Evolutionary conservation across 257 asterid species (phyloP).

Genomic region (Paraleonurus japonicus): DNA sequence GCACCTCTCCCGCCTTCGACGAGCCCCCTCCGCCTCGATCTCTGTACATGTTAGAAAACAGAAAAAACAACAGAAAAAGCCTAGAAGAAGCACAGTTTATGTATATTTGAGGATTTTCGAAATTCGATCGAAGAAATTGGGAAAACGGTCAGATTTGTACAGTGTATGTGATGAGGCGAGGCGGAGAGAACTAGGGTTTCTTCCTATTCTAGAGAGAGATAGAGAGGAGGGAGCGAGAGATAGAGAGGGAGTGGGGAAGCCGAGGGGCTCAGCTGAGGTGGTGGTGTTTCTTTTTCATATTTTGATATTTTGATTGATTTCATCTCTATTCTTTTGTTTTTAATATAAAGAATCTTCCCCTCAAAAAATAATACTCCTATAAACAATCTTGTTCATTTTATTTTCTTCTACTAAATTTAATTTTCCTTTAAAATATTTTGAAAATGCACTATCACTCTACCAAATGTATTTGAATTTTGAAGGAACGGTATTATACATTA

Average conservation of each 20-base stretch:
- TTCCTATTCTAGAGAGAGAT: constrained; percentile 11
- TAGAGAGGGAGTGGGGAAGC: constrained; percentile 21
- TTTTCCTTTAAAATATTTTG: too few relatives aligned
- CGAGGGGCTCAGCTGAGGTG: constrained; percentile 29
- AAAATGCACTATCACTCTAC: too few relatives aligned
- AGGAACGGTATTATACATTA: too few relatives aligned
- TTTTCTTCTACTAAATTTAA: neutral
- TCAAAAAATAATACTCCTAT: too few relatives aligned
- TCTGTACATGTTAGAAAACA: constrained; percentile 41
- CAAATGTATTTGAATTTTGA: too few relatives aligned
- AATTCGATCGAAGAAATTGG: constrained; percentile 14
- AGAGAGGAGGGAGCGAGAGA: constrained; percentile 14
- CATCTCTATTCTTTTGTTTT: neutral
- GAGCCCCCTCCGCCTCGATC: constrained; percentile 56
- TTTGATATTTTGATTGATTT: constrained; percentile 16
- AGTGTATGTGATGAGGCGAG: constrained; percentile 19
- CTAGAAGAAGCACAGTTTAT: neutral
- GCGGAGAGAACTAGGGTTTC: constrained; percentile 44
- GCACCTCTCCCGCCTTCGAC: constrained; percentile 48
- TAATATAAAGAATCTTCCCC: neutral
- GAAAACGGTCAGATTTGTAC: constrained; percentile 22
- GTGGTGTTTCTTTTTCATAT: constrained; percentile 23
- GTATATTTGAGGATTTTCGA: neutral
- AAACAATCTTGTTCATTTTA: neutral
- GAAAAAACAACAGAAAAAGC: constrained; percentile 8